Conservation (phyloP, 2,329 filamentous ascomycete genomes). For the Tolypocladium capitatum region DNA sequence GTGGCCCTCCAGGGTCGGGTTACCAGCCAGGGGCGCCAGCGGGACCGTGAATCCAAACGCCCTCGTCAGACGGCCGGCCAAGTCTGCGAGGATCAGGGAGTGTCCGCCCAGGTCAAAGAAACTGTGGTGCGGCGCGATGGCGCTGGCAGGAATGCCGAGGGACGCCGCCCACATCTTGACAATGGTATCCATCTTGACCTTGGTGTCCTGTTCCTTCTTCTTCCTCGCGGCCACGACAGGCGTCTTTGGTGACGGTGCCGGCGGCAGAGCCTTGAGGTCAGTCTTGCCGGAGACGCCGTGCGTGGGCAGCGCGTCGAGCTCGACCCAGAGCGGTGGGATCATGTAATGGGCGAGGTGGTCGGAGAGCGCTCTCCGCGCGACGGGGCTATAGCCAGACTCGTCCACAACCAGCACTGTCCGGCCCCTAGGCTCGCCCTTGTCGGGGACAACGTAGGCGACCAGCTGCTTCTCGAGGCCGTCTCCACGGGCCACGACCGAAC, state of each 20-base stretch:
- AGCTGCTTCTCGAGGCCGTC: slow-evolving; percentile 64
- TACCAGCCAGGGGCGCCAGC: slow-evolving; percentile 56
- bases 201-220: slow-evolving; percentile 40
- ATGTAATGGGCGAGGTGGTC: slow-evolving; percentile 67
- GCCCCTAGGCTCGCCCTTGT: slow-evolving; percentile 43
- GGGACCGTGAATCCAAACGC: slow-evolving; percentile 63
- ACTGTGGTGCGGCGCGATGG: slow-evolving; percentile 56
- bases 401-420: slow-evolving; percentile 54
- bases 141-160: slow-evolving; percentile 47
- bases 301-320: slow-evolving; percentile 57
- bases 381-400: slow-evolving; percentile 57
- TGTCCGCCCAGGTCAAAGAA: slow-evolving; percentile 77
- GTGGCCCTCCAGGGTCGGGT: slow-evolving; percentile 60
- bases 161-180: slow-evolving; percentile 60
- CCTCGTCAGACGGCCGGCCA: slow-evolving; percentile 56
- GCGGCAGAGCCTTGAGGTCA: slow-evolving; percentile 57
- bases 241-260: slow-evolving; percentile 42
- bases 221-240: slow-evolving; percentile 26
- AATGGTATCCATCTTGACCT: slow-evolving; percentile 53
- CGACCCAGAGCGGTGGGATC: slow-evolving; percentile 68
- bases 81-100: slow-evolving; percentile 62
- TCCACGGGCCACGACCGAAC: slow-evolving; percentile 59
- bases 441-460: slow-evolving; percentile 62
- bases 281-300: slow-evolving; percentile 70
- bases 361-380: slow-evolving; percentile 50